phyloP scores from a whole-genome alignment of 2,329 filamentous ascomycete genomes.

The Xylaria multiplex region DNA sequence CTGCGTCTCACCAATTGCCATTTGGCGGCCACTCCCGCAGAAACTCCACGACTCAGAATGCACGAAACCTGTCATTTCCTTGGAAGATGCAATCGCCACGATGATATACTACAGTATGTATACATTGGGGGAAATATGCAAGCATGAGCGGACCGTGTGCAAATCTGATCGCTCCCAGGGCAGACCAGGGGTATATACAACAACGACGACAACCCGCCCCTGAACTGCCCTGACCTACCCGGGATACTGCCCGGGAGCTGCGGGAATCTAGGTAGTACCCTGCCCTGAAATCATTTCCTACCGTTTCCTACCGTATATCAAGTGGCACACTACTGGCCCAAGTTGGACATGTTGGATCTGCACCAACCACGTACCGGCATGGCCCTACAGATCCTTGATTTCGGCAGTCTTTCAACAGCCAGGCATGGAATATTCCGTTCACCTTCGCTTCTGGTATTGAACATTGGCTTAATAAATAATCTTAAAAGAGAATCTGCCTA shows the following conservation, averaged over 20 bases:
- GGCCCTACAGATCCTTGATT: slow-evolving; percentile 21
- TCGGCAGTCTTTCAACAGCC: slow-evolving; percentile 6
- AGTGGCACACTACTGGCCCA: neutral
- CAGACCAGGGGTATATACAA: slow-evolving; percentile 11
- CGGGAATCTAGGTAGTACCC: neutral
- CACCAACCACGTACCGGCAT: slow-evolving; percentile 21
- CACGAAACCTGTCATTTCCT: slow-evolving; percentile 14
- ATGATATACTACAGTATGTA: slow-evolving; percentile 9
- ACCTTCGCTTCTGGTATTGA: slow-evolving; percentile 2
- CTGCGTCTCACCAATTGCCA: slow-evolving; percentile 17
- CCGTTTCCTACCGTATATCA: neutral
- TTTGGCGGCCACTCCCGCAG: slow-evolving; percentile 28
- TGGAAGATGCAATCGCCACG: slow-evolving; percentile 12
- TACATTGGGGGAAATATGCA: slow-evolving; percentile 11
- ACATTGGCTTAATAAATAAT: neutral
- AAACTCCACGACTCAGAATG: slow-evolving; percentile 6
- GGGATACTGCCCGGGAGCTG: slow-evolving; percentile 6
- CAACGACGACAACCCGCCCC: neutral
- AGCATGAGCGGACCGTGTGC: slow-evolving; percentile 23
- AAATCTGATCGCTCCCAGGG: neutral
- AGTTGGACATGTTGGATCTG: neutral
- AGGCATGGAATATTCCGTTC: slow-evolving; percentile 20
- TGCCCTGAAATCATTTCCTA: slow-evolving; percentile 8
- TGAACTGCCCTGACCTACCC: neutral
- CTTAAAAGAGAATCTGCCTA: too few relatives aligned